These are phyloP conservation scores for Erucastrum elatum DNA, from an alignment of 345 rosid species.

Conservation along the genomic window DNA sequence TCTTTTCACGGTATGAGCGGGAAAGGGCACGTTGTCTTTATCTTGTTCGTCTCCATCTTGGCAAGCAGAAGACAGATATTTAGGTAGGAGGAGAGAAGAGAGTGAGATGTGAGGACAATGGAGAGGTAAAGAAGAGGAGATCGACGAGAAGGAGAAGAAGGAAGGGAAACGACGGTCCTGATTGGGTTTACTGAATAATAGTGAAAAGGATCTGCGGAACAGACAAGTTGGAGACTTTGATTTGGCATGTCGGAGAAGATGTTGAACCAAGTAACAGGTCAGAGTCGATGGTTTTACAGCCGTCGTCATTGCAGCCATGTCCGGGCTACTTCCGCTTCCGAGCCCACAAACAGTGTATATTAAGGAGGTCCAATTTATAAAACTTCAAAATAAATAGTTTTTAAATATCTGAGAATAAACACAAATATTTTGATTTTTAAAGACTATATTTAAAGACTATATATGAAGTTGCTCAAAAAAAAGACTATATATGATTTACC, in stretches of 20 bases:
- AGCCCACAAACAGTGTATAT: no score
- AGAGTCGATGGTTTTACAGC: not conserved
- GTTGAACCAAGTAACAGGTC: not conserved
- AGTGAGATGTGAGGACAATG: not conserved
- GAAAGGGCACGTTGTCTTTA: not conserved
- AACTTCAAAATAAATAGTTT: no score
- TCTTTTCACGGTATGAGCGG: not conserved
- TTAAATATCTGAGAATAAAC: no score
- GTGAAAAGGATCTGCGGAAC: not conserved
- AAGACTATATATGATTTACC: no score
- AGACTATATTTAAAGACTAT: no score
- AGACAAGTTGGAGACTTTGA: conserved; percentile 8
- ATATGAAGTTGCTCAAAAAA: no score
- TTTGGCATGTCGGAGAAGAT: conserved; percentile 16
- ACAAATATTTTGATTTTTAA: no score
- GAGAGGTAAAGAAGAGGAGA: conserved; percentile 16
- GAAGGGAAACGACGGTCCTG: not conserved
- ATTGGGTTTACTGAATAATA: not conserved
- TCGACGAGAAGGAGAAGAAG: not conserved
- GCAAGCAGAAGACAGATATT: conserved; percentile 9
- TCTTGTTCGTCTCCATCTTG: not conserved
- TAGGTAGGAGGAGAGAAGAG: conserved; percentile 11
- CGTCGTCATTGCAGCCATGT: not conserved
- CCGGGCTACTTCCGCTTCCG: not conserved
- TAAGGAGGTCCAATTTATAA: no score